phyloP scores from a whole-genome alignment of 1,284 basidiomycete species.

The Inonotus obliquus region DNA sequence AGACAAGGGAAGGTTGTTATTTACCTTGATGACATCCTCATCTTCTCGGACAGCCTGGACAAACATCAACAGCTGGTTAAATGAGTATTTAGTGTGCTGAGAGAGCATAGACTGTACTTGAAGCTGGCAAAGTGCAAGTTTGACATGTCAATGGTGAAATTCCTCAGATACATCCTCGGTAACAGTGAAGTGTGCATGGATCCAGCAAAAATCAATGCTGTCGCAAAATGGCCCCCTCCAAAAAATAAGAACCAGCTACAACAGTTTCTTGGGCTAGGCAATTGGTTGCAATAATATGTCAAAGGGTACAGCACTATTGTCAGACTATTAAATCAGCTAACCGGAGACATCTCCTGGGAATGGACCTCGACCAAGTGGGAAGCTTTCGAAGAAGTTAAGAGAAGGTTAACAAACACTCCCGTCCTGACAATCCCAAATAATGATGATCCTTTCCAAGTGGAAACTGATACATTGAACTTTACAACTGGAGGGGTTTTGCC shows the following conservation, averaged over 20 bases:
- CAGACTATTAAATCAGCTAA: neutral
- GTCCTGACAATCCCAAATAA: neutral
- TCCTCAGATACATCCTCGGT: neutral
- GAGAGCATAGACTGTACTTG: neutral
- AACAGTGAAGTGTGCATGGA: slow-evolving; percentile 6
- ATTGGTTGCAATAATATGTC: slow-evolving; percentile 23
- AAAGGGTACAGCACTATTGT: neutral
- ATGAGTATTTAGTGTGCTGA: neutral
- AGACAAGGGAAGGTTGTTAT: neutral
- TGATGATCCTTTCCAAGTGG: neutral
- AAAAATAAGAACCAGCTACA: slow-evolving; percentile 19
- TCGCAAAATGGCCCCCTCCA: slow-evolving; percentile 24
- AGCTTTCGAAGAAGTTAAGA: neutral
- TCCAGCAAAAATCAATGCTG: slow-evolving; percentile 20
- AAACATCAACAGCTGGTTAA: neutral
- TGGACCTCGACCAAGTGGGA: neutral
- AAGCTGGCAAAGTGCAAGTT: neutral
- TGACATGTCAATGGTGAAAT: neutral
- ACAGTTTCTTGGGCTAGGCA: slow-evolving; percentile 22
- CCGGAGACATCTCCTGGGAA: neutral
- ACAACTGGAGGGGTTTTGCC: neutral
- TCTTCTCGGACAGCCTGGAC: neutral
- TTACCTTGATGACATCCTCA: neutral
- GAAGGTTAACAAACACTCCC: neutral
- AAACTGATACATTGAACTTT: neutral